Conservation (phyloP, 2,329 filamentous ascomycete species). For the Blastomyces gilchristii region DNA sequence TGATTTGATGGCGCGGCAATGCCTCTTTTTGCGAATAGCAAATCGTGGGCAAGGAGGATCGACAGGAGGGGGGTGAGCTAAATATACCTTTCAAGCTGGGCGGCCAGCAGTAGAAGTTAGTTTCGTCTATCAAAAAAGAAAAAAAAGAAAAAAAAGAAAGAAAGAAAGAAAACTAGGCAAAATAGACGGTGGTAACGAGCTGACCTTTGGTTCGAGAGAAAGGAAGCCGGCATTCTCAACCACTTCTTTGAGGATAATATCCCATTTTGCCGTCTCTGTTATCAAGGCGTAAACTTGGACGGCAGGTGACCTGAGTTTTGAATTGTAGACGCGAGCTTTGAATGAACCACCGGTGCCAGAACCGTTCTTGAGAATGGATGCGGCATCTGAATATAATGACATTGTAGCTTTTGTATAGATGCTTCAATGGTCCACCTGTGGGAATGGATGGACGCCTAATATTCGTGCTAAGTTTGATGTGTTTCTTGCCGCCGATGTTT, state of each 20-base stretch:
- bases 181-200: conserved; percentile 11
- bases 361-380: conserved; percentile 56
- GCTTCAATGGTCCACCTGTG: no score
- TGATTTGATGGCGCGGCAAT: conserved; percentile 73
- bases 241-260: conserved; percentile 73
- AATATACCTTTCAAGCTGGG: neutral
- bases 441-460: no score
- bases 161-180: conserved; percentile 1
- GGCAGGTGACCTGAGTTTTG: conserved; percentile 66
- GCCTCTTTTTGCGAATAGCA: conserved; percentile 69
- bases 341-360: conserved; percentile 59
- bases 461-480: no score
- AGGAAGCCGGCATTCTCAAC: conserved; percentile 70
- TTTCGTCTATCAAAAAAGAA: neutral
- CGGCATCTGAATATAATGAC: conserved; percentile 93
- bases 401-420: conserved; percentile 40
- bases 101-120: conserved; percentile 5
- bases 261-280: conserved; percentile 85
- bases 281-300: conserved; percentile 81
- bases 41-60: conserved; percentile 75
- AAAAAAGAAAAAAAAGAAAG: no score
- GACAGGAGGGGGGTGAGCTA: conserved; percentile 73
- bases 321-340: conserved; percentile 72
- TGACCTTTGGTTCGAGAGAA: conserved; percentile 72
- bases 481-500: no score